These are phyloP conservation scores for Suhomyces taliae DNA, from an alignment of 1,139 yeast genomes.

Conservation along the genomic window DNA sequence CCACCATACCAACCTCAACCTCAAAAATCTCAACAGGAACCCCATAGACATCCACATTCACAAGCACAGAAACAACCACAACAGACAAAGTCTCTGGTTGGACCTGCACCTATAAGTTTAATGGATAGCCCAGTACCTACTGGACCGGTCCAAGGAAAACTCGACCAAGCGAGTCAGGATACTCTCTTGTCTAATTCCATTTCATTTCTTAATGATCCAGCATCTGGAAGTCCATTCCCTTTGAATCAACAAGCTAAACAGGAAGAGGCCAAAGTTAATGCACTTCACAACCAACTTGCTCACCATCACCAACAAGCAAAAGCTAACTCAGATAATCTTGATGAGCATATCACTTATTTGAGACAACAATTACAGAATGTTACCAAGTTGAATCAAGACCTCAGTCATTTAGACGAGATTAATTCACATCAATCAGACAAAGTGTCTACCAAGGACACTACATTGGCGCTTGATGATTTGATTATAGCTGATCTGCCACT, in stretches of 20 bases:
- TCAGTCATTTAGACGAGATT: slow-evolving; percentile 24
- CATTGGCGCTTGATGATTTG: slow-evolving; percentile 33
- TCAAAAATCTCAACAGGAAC: too few species aligned
- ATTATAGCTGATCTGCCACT: slow-evolving; percentile 44
- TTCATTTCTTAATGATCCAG: slow-evolving; percentile 5
- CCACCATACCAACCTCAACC: too few species aligned
- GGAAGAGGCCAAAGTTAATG: slow-evolving; percentile 24
- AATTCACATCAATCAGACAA: slow-evolving; percentile 23
- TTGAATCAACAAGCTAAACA: slow-evolving; percentile 10
- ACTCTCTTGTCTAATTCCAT: slow-evolving; percentile 23
- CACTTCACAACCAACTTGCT: slow-evolving; percentile 32
- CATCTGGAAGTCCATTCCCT: neutral
- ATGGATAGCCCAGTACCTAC: slow-evolving; percentile 16
- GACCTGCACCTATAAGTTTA: slow-evolving; percentile 8
- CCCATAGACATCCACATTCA: neutral
- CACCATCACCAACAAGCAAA: slow-evolving; percentile 42
- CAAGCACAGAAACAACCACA: neutral
- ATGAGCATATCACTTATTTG: slow-evolving; percentile 35
- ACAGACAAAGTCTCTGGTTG: neutral
- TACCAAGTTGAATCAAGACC: slow-evolving; percentile 25
- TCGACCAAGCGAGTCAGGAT: neutral
- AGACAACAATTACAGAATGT: slow-evolving; percentile 30
- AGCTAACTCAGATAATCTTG: slow-evolving; percentile 36
- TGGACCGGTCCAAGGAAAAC: neutral
- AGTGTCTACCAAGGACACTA: slow-evolving; percentile 19